A percentile compares a stretch with the other conserved stretches of the same genome.
Conservation (phyloP, 2,329 filamentous ascomycete species). For the Fusarium cyanostomum region DNA sequence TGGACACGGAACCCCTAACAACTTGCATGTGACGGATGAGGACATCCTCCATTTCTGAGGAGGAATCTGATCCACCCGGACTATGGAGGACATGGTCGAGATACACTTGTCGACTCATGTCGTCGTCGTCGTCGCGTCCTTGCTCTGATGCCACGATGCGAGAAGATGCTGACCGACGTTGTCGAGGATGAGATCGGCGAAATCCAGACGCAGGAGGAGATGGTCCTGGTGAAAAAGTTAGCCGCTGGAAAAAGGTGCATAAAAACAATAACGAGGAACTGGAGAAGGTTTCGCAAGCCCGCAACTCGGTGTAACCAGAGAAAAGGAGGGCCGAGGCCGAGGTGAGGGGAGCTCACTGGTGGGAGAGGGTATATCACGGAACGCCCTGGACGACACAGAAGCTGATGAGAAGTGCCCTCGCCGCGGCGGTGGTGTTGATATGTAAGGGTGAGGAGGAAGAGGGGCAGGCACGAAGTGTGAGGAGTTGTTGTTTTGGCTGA, state of each 20-base stretch:
- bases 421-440: constrained; percentile 21
- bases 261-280: not conserved
- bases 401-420: constrained; percentile 26
- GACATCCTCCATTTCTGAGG: constrained; percentile 44
- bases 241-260: not conserved
- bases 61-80: constrained; percentile 13
- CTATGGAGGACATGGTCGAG: constrained; percentile 24
- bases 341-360: constrained; percentile 29
- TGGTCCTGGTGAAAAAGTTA: constrained; percentile 30
- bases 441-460: constrained; percentile 28
- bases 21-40: constrained; percentile 56
- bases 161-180: constrained; percentile 39
- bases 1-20: constrained; percentile 55
- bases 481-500: constrained; percentile 29
- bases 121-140: constrained; percentile 35
- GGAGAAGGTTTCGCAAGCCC: constrained; percentile 10
- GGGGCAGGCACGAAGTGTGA: constrained; percentile 25
- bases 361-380: constrained; percentile 33
- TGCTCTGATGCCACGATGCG: constrained; percentile 40
- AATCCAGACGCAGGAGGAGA: constrained; percentile 38
- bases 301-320: not conserved
- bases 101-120: constrained; percentile 17
- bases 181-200: constrained; percentile 41
- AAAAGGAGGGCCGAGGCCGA: not conserved
- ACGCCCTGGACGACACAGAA: constrained; percentile 28